These are phyloP conservation scores for Coemansia sp. DNA, from an alignment of 192 early-diverging fungal species.

Conservation along the genomic window DNA sequence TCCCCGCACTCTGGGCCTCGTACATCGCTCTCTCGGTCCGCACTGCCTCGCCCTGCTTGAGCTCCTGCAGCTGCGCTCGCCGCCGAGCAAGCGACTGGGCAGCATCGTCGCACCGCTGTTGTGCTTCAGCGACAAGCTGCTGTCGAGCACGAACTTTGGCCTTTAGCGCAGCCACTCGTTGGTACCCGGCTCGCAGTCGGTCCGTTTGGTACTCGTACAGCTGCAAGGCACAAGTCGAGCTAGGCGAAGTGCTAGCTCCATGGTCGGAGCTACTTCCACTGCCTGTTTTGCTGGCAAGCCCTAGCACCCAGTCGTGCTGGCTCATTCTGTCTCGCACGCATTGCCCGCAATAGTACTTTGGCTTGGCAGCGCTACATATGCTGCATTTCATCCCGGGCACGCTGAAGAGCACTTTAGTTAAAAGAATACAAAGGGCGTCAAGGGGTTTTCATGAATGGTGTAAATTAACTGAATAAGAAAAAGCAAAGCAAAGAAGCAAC, in stretches of 20 bases:
- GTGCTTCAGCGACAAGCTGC: constrained; percentile 32
- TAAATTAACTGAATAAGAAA: neutral
- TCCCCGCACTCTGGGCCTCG: constrained; percentile 6
- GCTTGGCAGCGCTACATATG: constrained; percentile 30
- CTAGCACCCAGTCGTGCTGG: constrained; percentile 41
- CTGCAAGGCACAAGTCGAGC: constrained; percentile 10
- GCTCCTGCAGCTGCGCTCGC: constrained; percentile 14
- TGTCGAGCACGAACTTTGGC: constrained; percentile 29
- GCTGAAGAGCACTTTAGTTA: neutral
- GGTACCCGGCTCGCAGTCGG: constrained; percentile 23
- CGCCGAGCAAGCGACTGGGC: constrained; percentile 2
- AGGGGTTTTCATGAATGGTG: neutral
- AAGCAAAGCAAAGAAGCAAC: neutral
- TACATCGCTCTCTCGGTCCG: constrained; percentile 2
- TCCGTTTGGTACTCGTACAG: constrained; percentile 35
- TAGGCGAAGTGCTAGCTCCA: neutral
- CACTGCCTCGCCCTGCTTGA: neutral
- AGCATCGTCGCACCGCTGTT: constrained; percentile 15
- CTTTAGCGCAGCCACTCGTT: constrained; percentile 29
- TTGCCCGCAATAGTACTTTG: constrained; percentile 39
- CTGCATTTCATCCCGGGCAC: constrained; percentile 50
- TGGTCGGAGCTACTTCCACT: neutral
- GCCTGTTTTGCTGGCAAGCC: neutral
- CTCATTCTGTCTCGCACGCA: constrained; percentile 47
- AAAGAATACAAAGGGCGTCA: neutral